Evolutionary conservation across 345 rosid genomes (phyloP).

Genomic region (Eucalyptus caleyi): DNA sequence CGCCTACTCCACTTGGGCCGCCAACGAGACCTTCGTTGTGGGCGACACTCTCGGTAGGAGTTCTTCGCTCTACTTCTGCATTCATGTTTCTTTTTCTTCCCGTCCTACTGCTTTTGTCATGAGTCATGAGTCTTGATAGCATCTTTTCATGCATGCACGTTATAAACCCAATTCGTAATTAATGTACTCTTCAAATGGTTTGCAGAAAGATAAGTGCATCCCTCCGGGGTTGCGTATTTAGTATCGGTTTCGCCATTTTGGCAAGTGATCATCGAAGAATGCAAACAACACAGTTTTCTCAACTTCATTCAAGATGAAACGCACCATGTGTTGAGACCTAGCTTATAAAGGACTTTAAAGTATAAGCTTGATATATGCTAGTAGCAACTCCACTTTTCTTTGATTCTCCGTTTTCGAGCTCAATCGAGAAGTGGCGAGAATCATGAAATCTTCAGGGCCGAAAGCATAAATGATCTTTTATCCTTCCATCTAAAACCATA

Average conservation of each 20-base stretch:
- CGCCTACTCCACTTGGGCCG: slow-evolving; percentile 32
- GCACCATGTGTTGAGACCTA: not conserved
- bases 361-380: not conserved
- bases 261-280: not conserved
- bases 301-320: not conserved
- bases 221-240: no score
- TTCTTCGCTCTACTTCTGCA: not conserved
- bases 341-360: not conserved
- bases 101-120: not conserved
- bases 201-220: not conserved
- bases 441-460: not conserved
- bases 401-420: not conserved
- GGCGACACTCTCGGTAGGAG: slow-evolving; percentile 40
- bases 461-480: not conserved
- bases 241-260: no score
- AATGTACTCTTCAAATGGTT: not conserved
- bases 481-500: not conserved
- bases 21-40: slow-evolving; percentile 23
- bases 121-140: not conserved
- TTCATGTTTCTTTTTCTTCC: not conserved
- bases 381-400: not conserved
- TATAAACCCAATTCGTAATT: not conserved
- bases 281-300: not conserved
- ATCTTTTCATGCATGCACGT: not conserved
- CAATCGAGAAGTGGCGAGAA: not conserved